Conservation (phyloP, 495 filamentous ascomycete genomes). For the Pyrenula aspistea region DNA sequence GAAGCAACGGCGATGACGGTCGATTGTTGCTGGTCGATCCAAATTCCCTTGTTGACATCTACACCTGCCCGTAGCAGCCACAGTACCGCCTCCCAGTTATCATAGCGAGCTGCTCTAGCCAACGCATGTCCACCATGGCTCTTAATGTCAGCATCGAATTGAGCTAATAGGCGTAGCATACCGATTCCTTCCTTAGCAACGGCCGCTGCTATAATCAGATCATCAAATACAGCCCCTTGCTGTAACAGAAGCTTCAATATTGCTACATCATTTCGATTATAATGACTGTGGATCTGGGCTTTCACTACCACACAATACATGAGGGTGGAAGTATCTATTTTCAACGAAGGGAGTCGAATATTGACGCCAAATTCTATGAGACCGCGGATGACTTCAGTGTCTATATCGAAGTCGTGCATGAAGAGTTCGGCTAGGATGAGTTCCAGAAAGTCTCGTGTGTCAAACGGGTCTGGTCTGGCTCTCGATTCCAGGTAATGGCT, state of each 20-base stretch:
- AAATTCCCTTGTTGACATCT: constrained; percentile 5
- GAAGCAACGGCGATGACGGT: background rate
- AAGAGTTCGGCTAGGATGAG: constrained; percentile 10
- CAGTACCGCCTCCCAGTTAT: constrained; percentile 8
- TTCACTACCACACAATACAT: background rate
- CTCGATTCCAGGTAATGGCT: constrained; percentile 5
- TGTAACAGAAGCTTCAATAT: background rate
- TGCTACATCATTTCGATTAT: background rate
- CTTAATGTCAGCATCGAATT: background rate
- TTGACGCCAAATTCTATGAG: constrained; percentile 8
- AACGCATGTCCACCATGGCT: constrained; percentile 4
- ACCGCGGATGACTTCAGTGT: constrained; percentile 2
- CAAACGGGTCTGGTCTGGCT: background rate
- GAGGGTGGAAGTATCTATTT: background rate
- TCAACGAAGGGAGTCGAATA: constrained; percentile 1
- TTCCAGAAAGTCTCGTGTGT: constrained; percentile 4
- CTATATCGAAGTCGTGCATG: background rate
- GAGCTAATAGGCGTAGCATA: background rate
- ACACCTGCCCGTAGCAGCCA: constrained; percentile 9
- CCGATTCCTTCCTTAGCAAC: background rate
- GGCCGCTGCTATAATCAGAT: background rate
- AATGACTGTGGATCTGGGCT: background rate
- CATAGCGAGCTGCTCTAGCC: constrained; percentile 2
- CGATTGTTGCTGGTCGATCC: background rate
- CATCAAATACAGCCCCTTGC: background rate